Percentiles rank a stretch among this genome's conserved stretches.
Evolutionary conservation across 2,329 filamentous ascomycete species (phyloP).

Genomic region (Hypocreales sp.): DNA sequence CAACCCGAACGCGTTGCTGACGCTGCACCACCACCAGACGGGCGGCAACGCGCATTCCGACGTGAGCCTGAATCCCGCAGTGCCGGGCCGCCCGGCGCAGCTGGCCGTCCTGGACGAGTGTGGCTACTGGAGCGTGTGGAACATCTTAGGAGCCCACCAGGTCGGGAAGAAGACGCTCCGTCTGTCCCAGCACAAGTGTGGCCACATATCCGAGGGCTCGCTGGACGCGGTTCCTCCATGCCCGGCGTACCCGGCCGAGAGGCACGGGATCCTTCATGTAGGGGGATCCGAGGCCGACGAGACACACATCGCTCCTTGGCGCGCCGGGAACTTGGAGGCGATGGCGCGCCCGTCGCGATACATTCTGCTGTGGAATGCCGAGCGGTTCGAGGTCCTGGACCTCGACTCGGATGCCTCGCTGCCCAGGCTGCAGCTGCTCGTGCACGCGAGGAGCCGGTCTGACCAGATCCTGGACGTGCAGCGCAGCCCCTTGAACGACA

Average conservation of each 20-base stretch:
- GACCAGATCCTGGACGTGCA: conserved; percentile 40
- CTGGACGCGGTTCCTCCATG: conserved; percentile 15
- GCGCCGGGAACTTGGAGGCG: conserved; percentile 1
- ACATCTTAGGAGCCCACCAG: conserved; percentile 27
- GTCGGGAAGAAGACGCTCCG: conserved; percentile 17
- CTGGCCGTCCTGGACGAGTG: conserved; percentile 49
- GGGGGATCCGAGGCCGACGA: conserved; percentile 11
- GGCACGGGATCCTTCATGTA: conserved; percentile 28
- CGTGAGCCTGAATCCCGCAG: conserved; percentile 45
- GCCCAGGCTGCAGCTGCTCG: conserved; percentile 12
- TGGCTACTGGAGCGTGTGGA: conserved; percentile 55
- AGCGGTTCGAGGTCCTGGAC: conserved; percentile 19
- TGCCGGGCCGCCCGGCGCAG: conserved; percentile 34
- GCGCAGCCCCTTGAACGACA: conserved; percentile 26
- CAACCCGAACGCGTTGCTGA: conserved; percentile 36
- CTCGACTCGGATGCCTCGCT: conserved; percentile 15
- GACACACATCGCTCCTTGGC: conserved; percentile 6
- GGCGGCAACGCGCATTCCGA: conserved; percentile 43
- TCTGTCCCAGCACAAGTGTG: conserved; percentile 20
- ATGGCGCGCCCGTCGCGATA: conserved; percentile 4
- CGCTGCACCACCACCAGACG: conserved; percentile 33
- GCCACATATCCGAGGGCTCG: conserved; percentile 26
- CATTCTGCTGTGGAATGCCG: conserved; percentile 21
- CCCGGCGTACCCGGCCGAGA: conserved; percentile 15
- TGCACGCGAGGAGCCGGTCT: conserved; percentile 8